Conservation (phyloP, 257 asterid species). For the Thymus quinquecostatus region DNA sequence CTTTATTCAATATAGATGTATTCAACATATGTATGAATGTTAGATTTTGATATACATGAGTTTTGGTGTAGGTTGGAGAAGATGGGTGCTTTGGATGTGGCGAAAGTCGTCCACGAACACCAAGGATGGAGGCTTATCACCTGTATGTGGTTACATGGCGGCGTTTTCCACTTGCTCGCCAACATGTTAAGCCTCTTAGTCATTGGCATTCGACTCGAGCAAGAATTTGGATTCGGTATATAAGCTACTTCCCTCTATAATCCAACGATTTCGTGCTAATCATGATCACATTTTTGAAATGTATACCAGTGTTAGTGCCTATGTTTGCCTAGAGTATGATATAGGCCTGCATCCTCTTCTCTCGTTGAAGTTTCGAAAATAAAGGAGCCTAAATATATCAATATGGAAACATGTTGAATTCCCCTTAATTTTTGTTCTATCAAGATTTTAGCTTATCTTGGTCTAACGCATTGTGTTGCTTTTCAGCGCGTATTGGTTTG, state of each 20-base stretch:
- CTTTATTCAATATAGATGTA: too few species aligned
- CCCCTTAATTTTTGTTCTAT: too few species aligned
- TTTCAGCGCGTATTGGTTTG: constrained; percentile 71
- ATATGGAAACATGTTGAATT: too few species aligned
- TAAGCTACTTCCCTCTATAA: not conserved
- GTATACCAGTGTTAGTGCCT: not conserved
- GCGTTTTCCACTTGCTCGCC: constrained; percentile 88
- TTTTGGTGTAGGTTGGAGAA: constrained; percentile 53
- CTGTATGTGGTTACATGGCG: constrained; percentile 92
- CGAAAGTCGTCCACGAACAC: constrained; percentile 70
- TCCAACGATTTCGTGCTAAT: not conserved
- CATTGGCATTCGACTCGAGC: constrained; percentile 89
- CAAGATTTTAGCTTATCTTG: not conserved
- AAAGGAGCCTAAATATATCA: not conserved
- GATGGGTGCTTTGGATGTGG: constrained; percentile 88
- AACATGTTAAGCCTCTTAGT: constrained; percentile 85
- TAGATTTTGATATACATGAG: not conserved
- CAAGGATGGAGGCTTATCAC: constrained; percentile 91
- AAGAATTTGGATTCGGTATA: constrained; percentile 88
- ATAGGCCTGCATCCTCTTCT: not conserved
- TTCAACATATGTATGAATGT: too few species aligned
- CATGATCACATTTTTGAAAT: not conserved
- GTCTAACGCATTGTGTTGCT: constrained; percentile 1
- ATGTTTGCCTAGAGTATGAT: not conserved
- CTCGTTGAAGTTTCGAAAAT: not conserved